Percentiles rank a stretch among this genome's conserved stretches.
These are phyloP conservation scores for Platanus orientalis DNA, from an alignment of 164 flowering plant genomes.

Conservation along the genomic window DNA sequence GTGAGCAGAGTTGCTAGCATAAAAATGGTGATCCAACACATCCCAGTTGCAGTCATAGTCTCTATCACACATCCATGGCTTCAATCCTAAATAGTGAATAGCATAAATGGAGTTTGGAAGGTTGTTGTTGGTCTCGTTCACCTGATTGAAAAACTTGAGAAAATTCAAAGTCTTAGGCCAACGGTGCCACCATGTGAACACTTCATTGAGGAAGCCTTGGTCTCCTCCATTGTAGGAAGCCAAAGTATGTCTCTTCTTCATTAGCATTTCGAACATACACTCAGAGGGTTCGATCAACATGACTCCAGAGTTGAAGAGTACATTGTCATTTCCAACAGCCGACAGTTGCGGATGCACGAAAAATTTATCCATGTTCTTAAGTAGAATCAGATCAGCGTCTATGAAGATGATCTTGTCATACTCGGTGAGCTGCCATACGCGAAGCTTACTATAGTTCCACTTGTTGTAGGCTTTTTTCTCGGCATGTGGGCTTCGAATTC, in stretches of 20 bases:
- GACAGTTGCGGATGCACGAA: slow-evolving; percentile 60
- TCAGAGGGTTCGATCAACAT: slow-evolving; percentile 73
- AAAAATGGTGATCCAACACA: too few species aligned
- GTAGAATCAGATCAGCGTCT: slow-evolving; percentile 62
- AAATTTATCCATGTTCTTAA: slow-evolving; percentile 52
- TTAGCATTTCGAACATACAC: slow-evolving; percentile 49
- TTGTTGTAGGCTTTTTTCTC: slow-evolving; percentile 55
- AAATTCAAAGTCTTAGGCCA: slow-evolving; percentile 39
- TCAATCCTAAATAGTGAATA: too few species aligned
- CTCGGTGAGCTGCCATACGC: slow-evolving; percentile 67
- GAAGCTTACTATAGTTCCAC: slow-evolving; percentile 89
- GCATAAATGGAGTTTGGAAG: too few species aligned
- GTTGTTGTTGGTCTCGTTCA: too few species aligned
- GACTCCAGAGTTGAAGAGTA: slow-evolving; percentile 68
- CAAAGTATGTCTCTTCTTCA: slow-evolving; percentile 30
- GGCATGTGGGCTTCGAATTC: slow-evolving; percentile 62
- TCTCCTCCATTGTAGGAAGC: slow-evolving; percentile 78
- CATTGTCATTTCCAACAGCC: slow-evolving; percentile 36
- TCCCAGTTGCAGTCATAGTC: too few species aligned
- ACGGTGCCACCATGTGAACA: slow-evolving; percentile 87
- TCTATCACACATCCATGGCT: too few species aligned
- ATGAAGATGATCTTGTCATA: slow-evolving; percentile 73
- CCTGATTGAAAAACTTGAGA: slow-evolving; percentile 30
- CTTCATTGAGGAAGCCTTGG: slow-evolving; percentile 77
- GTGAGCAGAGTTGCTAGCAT: too few species aligned